Base-by-base conservation (phyloP, 305 asterid genomes). In the Fraxinus sp. region DNA sequence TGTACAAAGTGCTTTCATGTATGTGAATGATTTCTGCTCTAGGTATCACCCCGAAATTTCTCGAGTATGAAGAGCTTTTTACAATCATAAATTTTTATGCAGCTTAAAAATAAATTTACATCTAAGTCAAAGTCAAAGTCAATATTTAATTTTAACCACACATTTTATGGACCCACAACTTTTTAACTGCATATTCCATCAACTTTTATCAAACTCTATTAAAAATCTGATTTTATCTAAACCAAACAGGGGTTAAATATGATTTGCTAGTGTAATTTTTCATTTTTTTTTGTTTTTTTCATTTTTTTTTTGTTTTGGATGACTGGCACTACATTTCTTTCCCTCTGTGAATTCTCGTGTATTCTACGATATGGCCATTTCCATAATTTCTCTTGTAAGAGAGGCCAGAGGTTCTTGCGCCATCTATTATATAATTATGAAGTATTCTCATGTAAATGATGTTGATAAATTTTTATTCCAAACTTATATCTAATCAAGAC, bases 401-500 rank as follows among this genome's bases (percentile, higher is more conserved):
- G 71, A 62, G 26, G 30, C 5, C 30, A 62, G 30, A 62, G 35
- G 1, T 26, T 66, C n/a, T 24, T 28, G 8, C 32, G 20, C 75
- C 37, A 20, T 70, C 10, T 70, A 70, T 14, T 30, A 70, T 30
- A 64, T 64, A 24, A 7, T 8, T 64, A 64, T 64, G 72, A 64
- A 64, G 72, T 64, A 9, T 68, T 68, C 9, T 70, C 10, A 4
- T 70, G 22, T 30, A 70, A 70, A 70, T 70, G 75, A 30, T 14
- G 18, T 22, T 43, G 39, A 6, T 64, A 4, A 22, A 24, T 66
- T 66, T 66, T 66, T 13, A 10, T 66, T 28, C 75, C 39, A 30
- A 70, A 28, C 75, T 70, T 14, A 2, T 14, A 14, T 82, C 85
- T 86, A 86, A 77, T 75, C 66, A 28, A 41, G 78, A 77, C 78